Evolutionary conservation across 768 basidiomycete genomes (phyloP).

Genomic region (Leccinellum albellum): DNA sequence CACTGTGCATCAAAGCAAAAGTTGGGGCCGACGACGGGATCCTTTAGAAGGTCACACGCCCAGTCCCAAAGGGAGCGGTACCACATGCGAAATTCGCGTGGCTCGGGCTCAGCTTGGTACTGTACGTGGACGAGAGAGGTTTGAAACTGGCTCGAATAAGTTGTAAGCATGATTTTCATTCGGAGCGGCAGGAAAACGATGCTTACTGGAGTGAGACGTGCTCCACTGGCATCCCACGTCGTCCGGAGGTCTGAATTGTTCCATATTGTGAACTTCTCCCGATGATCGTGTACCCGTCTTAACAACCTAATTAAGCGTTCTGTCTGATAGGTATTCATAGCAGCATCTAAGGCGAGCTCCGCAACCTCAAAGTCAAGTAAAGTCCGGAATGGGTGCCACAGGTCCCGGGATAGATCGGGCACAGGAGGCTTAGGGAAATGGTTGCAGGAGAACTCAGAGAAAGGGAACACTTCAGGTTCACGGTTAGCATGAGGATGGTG

Average conservation of each 20-base stretch:
- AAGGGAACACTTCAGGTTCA: not conserved
- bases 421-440: not conserved
- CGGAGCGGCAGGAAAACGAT: not conserved
- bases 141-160: not conserved
- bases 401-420: not conserved
- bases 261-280: not conserved
- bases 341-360: not conserved
- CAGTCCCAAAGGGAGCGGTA: not conserved
- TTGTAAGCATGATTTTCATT: not conserved
- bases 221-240: not conserved
- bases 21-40: not conserved
- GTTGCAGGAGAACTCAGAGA: not conserved
- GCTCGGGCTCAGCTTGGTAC: not conserved
- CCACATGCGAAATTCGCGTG: not conserved
- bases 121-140: not conserved
- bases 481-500: not conserved
- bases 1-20: not conserved
- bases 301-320: not conserved
- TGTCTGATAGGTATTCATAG: not conserved
- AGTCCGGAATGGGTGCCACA: not conserved
- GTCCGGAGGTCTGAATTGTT: not conserved
- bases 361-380: not conserved
- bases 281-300: not conserved
- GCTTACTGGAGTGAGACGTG: not conserved
- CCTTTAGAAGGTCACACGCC: not conserved